Percentiles rank a stretch among this genome's conserved stretches.
These are phyloP conservation scores for Trichoderma sp. DNA, from an alignment of 2,329 filamentous ascomycete genomes.

Conservation along the genomic window DNA sequence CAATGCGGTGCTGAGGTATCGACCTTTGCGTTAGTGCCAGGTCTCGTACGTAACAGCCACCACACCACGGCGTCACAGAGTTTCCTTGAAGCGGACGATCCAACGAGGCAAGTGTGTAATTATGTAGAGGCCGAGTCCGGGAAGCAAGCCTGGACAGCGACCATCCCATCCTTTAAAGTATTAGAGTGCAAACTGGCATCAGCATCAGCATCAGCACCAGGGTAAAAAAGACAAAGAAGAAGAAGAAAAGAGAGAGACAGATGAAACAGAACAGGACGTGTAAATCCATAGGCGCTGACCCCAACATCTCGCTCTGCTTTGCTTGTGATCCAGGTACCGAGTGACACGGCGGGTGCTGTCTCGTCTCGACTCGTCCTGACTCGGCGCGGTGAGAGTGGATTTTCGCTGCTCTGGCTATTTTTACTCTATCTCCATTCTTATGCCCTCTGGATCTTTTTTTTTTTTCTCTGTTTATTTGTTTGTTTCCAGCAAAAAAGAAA, in stretches of 20 bases:
- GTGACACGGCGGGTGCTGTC: not conserved
- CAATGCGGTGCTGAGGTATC: not conserved
- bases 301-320: not conserved
- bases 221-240: not conserved
- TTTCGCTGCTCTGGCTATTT: not conserved
- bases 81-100: constrained; percentile 1
- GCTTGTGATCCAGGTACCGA: not conserved
- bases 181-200: not conserved
- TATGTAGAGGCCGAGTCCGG: not conserved
- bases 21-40: not conserved
- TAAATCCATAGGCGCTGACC: not conserved
- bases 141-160: not conserved
- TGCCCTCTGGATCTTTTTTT: not conserved
- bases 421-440: not conserved
- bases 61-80: constrained; percentile 16
- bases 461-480: not conserved
- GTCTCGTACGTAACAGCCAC: constrained; percentile 14
- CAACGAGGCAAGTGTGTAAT: not conserved
- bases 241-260: not conserved
- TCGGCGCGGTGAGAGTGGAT: constrained; percentile 1
- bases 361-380: not conserved
- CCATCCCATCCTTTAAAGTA: not conserved
- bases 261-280: not conserved
- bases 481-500: not conserved
- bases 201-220: not conserved